These are phyloP conservation scores for Heterobasidion parviporum DNA, from an alignment of 1,284 basidiomycete species.

Conservation along the genomic window DNA sequence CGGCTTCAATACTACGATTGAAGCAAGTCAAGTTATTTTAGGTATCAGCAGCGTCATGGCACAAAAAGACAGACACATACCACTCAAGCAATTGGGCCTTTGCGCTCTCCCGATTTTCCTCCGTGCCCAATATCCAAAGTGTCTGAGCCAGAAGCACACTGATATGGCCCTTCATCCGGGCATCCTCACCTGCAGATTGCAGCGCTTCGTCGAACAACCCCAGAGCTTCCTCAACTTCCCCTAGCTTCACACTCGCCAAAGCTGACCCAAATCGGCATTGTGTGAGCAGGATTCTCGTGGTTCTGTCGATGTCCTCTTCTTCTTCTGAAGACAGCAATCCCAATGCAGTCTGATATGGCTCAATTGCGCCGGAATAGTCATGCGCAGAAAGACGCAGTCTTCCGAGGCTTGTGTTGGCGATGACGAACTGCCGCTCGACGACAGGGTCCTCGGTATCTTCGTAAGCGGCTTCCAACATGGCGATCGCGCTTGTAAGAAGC, in stretches of 20 bases:
- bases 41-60: constrained; percentile 2
- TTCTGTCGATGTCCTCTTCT: constrained; percentile 25
- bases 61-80: constrained; percentile 33
- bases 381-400: constrained; percentile 61
- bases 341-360: constrained; percentile 66
- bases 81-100: constrained; percentile 80
- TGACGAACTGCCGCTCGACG: constrained; percentile 74
- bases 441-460: constrained; percentile 77
- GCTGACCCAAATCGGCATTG: constrained; percentile 71
- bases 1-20: constrained; percentile 47
- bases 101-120: constrained; percentile 70
- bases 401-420: constrained; percentile 80
- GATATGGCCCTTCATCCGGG: constrained; percentile 55
- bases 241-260: constrained; percentile 61
- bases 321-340: constrained; percentile 49
- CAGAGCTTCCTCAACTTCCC: constrained; percentile 57
- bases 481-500: constrained; percentile 58
- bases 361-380: constrained; percentile 54
- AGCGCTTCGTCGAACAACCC: constrained; percentile 61
- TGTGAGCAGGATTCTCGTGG: constrained; percentile 35
- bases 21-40: background rate
- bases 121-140: constrained; percentile 73
- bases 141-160: constrained; percentile 72
- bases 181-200: constrained; percentile 41
- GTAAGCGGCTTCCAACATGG: constrained; percentile 78